Base-by-base conservation (phyloP, 2,329 filamentous ascomycete genomes). In the Exophiala lecanii-corni region DNA sequence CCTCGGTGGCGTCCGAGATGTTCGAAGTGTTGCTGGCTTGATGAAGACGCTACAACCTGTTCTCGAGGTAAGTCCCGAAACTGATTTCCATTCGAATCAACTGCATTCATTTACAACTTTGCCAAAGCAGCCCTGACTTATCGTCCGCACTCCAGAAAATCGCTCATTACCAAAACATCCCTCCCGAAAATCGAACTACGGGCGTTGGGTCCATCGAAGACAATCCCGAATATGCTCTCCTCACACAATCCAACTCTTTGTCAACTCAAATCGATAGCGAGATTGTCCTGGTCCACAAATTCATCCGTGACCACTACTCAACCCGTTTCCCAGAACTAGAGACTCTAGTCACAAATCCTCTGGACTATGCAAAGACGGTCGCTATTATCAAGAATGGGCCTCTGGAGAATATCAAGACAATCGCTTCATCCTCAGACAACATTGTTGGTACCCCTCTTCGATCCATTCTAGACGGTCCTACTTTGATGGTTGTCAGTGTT, bases 361-460 rank as follows among this genome's bases (percentile, higher is more conserved):
- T 97, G 38, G 88, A 96, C 62, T 98, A 96, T 67, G 89, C 91
- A 19, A 95, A 94, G 69, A 87, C 92, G 0, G 92, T 97, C 6
- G 82, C 87, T 3, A 94, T 97, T 53, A 78, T 98, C 50, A 85
- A 87, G 55, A 97, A 97, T 68, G 88, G 88, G 0, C 89, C 92
- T 10, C 78, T 97, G 71, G 84, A 94, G 58, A 85, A 82, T 57
- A 91, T 97, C 68, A 91, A 89, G 63, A 71, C 75, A 2, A 74
- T 95, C 35, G 82, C 89, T 47, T 76, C 79, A 12, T 86, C 84
- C 3, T 79, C 81, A 5, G 78, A 94, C 48, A 96, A 97, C 59
- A 73, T 85, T 7, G 73, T 94, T 4, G 81, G 83, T 12, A 75
- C 79, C 43, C 80, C 86, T 1, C 75, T 98, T 28, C 84, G 84